These are phyloP conservation scores for Henckelia pumila DNA, from an alignment of 257 asterid species.

Conservation along the genomic window DNA sequence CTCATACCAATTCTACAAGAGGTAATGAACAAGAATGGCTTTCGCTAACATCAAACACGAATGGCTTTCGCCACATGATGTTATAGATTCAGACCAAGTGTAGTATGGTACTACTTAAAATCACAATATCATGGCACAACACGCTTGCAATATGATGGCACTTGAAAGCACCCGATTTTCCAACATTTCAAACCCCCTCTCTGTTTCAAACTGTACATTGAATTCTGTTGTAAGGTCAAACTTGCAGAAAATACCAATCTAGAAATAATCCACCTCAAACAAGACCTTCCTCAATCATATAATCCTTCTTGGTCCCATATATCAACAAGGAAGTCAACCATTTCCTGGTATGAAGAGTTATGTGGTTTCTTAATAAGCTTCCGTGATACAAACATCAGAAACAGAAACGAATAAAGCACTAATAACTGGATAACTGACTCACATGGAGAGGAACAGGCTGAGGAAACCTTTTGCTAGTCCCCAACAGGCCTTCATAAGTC, in stretches of 20 bases:
- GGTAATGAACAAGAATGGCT: background rate
- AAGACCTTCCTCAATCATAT: slow-evolving; percentile 36
- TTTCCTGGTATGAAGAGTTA: slow-evolving; percentile 44
- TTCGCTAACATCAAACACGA: no score
- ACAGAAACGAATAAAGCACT: background rate
- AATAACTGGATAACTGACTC: slow-evolving; percentile 27
- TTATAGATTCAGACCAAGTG: background rate
- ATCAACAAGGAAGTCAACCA: slow-evolving; percentile 76
- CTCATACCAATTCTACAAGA: background rate
- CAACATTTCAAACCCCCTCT: slow-evolving; percentile 10
- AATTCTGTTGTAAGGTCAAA: slow-evolving; percentile 20
- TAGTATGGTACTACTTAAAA: background rate
- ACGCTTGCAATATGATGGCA: background rate
- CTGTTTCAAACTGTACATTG: slow-evolving; percentile 28
- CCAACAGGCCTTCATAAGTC: slow-evolving; percentile 56
- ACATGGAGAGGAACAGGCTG: slow-evolving; percentile 72
- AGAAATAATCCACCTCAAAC: background rate
- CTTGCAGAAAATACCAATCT: background rate
- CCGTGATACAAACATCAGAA: background rate
- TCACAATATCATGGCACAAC: background rate
- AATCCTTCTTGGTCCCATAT: slow-evolving; percentile 77
- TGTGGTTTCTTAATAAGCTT: slow-evolving; percentile 11
- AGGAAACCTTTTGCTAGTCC: slow-evolving; percentile 59
- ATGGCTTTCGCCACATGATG: background rate
- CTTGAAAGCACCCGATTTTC: background rate